Evolutionary conservation across 768 basidiomycete genomes (phyloP).

Genomic region (Lentinula guzmanii): DNA sequence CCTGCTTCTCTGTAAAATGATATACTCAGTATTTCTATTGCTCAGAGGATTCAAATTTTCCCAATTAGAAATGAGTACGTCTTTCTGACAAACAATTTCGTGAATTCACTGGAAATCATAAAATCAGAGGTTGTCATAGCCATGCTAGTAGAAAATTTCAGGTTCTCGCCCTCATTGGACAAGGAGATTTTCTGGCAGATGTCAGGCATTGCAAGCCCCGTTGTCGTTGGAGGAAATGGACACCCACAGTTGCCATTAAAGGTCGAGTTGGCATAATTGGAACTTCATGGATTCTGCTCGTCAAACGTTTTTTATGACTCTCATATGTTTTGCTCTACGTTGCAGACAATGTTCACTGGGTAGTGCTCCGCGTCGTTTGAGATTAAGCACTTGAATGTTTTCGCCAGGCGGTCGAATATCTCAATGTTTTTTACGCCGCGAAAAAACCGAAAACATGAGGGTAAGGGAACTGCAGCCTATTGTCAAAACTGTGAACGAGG

Average conservation of each 20-base stretch:
- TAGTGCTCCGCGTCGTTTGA: too few species aligned
- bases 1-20: neutral
- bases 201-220: neutral
- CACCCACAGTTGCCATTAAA: neutral
- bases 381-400: too few species aligned
- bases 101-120: neutral
- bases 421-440: neutral
- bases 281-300: neutral
- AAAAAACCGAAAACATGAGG: neutral
- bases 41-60: conserved; percentile 6
- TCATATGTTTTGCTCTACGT: neutral
- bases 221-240: neutral
- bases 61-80: conserved; percentile 7
- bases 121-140: conserved; percentile 2
- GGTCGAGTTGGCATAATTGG: neutral
- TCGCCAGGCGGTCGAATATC: too few species aligned
- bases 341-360: too few species aligned
- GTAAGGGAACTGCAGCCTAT: too few species aligned
- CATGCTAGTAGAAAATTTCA: neutral
- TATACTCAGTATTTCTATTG: neutral
- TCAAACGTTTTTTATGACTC: neutral
- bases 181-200: conserved; percentile 2
- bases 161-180: neutral
- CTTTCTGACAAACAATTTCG: neutral
- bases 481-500: neutral